Evolutionary conservation across 129 eudicot genomes (phyloP), one percentile per base, ranked within the genome.

Genomic region (Scalesia atractyloides): DNA sequence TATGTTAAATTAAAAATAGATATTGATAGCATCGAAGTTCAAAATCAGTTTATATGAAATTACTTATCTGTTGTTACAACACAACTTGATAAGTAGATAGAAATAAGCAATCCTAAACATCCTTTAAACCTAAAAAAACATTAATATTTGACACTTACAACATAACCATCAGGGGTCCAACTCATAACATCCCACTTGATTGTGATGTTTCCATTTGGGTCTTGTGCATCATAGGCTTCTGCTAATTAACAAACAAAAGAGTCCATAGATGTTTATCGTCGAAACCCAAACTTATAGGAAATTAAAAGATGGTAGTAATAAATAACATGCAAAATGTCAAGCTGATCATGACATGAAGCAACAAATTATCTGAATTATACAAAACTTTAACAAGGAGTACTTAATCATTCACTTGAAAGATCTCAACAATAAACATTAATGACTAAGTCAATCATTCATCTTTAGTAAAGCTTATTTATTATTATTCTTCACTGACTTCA

Each of bases 81-180:
- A 6, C 16, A n/a, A 7, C 10, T 51, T 9, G 6, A 16, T 51
- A 16, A 51, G 57, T 19, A 16, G 57, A n/a, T n/a, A n/a, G n/a
- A n/a, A 48, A 48, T 48, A 48, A 48, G 53, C 53, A 48, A 12
- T 3, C 53, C 44, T 5, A 12, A 49, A 49, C 54, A 49, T 5
- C 19, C 54, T 15, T 4, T 15, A 13, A 49, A 49, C 17, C 54
- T 14, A 49, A 49, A 49, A 51, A 51, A 51, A 6, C 6, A 24
- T 59, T 7, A 5, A 4, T 59, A 59, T 17, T 56, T 56, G 46
- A 54, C 48, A 77, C 97, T 87, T 86, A 93, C 98, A 53, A 93
- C 96, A 74, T 90, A 93, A 76, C 96, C 98, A 82, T 93, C 98
- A 52, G 98, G 90, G 36, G 98, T 90, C 97, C 97, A 93, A 66